These are phyloP conservation scores for Plenodomus tracheiphilus DNA, from an alignment of 2,329 filamentous ascomycete species.

Conservation along the genomic window DNA sequence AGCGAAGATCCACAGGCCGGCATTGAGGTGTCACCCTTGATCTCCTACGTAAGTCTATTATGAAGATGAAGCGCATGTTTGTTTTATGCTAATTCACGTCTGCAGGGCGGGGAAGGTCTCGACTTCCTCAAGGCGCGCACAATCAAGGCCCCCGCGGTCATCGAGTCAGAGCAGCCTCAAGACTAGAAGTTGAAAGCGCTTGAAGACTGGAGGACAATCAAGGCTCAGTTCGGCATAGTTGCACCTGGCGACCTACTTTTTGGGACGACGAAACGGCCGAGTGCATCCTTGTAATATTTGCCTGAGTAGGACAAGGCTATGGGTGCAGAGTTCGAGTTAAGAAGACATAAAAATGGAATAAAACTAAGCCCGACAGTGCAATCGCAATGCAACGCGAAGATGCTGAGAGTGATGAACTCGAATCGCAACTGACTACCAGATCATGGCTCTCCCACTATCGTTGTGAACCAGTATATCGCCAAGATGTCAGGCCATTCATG, in stretches of 20 bases:
- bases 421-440: too few species aligned
- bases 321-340: too few species aligned
- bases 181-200: conserved; percentile 42
- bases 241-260: conserved; percentile 5
- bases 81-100: background rate
- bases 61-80: background rate
- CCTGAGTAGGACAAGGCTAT: too few species aligned
- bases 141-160: conserved; percentile 66
- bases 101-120: conserved; percentile 63
- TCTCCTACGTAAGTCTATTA: conserved; percentile 82
- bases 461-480: conserved; percentile 1
- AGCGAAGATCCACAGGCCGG: conserved; percentile 62
- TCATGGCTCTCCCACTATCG: too few species aligned
- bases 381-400: background rate
- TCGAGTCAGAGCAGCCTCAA: conserved; percentile 57
- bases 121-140: conserved; percentile 63
- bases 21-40: conserved; percentile 87
- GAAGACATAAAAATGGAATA: too few species aligned
- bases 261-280: background rate
- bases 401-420: background rate
- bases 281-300: background rate
- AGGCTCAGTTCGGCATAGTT: background rate
- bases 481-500: conserved; percentile 13
- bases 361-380: background rate
- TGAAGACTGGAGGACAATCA: conserved; percentile 1